These are phyloP conservation scores for Diaporthe sp. DNA, from an alignment of 2,329 filamentous ascomycete species.

Conservation along the genomic window DNA sequence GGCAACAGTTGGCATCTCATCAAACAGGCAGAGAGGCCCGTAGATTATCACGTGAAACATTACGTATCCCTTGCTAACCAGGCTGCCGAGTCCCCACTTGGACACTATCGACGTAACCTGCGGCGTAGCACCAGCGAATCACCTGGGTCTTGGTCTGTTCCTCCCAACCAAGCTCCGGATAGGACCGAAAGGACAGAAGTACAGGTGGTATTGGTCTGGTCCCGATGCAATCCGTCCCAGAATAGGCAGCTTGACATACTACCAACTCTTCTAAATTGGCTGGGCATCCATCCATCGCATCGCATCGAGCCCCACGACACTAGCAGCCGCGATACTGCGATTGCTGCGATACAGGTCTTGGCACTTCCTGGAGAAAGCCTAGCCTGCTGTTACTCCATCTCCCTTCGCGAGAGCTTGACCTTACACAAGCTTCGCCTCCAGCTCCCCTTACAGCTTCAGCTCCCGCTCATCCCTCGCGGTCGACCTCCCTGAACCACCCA, in stretches of 20 bases:
- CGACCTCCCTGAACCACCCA: conserved; percentile 4
- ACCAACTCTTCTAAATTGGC: conserved; percentile 12
- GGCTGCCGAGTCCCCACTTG: conserved; percentile 13
- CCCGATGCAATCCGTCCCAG: conserved; percentile 8
- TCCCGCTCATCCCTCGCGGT: background rate
- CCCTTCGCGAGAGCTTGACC: conserved; percentile 19
- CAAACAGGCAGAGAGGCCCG: background rate
- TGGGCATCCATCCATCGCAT: conserved; percentile 13
- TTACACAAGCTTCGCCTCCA: background rate
- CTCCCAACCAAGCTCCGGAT: conserved; percentile 6
- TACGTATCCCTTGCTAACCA: conserved; percentile 27
- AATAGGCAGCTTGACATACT: conserved; percentile 17
- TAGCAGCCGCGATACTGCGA: conserved; percentile 7
- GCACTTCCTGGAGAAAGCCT: conserved; percentile 21
- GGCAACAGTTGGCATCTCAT: background rate
- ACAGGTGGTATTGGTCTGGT: conserved; percentile 21
- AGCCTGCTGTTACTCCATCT: background rate
- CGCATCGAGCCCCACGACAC: conserved; percentile 22
- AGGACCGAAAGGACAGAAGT: conserved; percentile 18
- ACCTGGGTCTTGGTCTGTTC: background rate
- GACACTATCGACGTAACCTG: conserved; percentile 28
- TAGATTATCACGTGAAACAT: conserved; percentile 23
- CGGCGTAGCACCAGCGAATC: conserved; percentile 12
- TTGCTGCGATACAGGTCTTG: conserved; percentile 25
- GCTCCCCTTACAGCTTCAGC: background rate